phyloP scores from a whole-genome alignment of 495 filamentous ascomycete genomes.

The Xeromyces bisporus region DNA sequence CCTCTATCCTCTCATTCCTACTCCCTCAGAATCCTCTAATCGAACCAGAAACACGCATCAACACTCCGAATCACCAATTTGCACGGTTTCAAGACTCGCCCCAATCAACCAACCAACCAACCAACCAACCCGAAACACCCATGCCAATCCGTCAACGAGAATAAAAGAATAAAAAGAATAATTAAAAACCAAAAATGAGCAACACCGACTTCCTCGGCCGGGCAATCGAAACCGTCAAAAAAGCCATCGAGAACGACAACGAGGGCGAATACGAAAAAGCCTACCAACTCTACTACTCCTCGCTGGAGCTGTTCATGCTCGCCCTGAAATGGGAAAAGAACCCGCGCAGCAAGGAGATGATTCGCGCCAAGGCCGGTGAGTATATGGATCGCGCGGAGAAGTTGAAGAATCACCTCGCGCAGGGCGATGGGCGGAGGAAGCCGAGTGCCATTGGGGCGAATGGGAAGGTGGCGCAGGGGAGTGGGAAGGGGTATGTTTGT shows the following conservation, averaged over 20 bases:
- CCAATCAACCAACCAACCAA: too few species aligned
- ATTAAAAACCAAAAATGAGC: too few species aligned
- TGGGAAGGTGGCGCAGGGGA: constrained; percentile 53
- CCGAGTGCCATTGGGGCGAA: constrained; percentile 74
- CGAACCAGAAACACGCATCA: too few species aligned
- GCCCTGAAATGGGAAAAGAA: constrained; percentile 99
- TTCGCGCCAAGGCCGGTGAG: constrained; percentile 75
- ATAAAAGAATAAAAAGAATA: too few species aligned
- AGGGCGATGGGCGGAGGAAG: constrained; percentile 58
- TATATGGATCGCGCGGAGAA: constrained; percentile 99
- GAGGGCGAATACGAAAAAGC: constrained; percentile 92
- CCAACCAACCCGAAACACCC: too few species aligned
- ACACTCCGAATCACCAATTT: too few species aligned
- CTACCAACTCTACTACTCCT: constrained; percentile 84
- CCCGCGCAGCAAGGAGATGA: constrained; percentile 86
- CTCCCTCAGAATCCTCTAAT: too few species aligned
- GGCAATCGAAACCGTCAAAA: constrained; percentile 88
- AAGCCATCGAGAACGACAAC: constrained; percentile 91
- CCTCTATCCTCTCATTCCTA: too few species aligned
- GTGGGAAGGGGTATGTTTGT: constrained; percentile 42
- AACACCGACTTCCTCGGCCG: constrained; percentile 94
- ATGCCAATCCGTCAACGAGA: too few species aligned
- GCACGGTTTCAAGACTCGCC: too few species aligned
- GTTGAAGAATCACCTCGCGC: constrained; percentile 74
- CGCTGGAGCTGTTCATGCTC: constrained; percentile 90